Base-by-base conservation (phyloP, 2,329 filamentous ascomycete species). In the Aspergillus piperis region DNA sequence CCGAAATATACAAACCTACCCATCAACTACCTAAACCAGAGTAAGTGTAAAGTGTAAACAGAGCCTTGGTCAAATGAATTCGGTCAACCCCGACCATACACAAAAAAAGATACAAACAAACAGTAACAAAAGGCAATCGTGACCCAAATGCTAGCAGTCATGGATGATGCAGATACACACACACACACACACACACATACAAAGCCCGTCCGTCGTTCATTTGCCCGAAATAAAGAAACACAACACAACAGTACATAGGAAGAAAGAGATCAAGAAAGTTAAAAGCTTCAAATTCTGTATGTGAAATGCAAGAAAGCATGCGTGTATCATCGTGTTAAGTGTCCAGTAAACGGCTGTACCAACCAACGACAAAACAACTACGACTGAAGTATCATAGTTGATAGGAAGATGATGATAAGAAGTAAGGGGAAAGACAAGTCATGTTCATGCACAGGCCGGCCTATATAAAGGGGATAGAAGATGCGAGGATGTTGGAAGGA, bases 401-500 rank as follows among this genome's bases (percentile, higher is more conserved):
- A 15, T 21, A 41, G 11, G 23, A 21, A 7, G 8, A 51, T 17
- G 13, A 39, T 8, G 8, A 30, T 30, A 32, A 7, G 23, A 25
- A 25, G 23, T 25, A 1, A 25, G 6, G 23, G 23, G 23, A 5
- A 7, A 25, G 23, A 25, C 23, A 50, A 30, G 25, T 21, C 47
- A 50, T 19, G 47, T 50, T 50, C 47, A 50, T 50, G 47, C 47
- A 32, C 47, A 32, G 47, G 47, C 47, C 47, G 25, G 47, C 47
- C 47, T 50, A 50, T 50, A 50, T 50, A 50, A 3, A 11, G 13
- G 32, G 32, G 47, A 15, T 23, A 50, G 47, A 15, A 21, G n/a
- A 30, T 50, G 47, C 47, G 47, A 32, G n/a, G n/a, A n/a, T n/a
- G n/a, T n/a, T n/a, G n/a, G n/a, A n/a, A n/a, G n/a, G n/a, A n/a